phyloP scores from a whole-genome alignment of 345 rosid species.

The Punica granatum region DNA sequence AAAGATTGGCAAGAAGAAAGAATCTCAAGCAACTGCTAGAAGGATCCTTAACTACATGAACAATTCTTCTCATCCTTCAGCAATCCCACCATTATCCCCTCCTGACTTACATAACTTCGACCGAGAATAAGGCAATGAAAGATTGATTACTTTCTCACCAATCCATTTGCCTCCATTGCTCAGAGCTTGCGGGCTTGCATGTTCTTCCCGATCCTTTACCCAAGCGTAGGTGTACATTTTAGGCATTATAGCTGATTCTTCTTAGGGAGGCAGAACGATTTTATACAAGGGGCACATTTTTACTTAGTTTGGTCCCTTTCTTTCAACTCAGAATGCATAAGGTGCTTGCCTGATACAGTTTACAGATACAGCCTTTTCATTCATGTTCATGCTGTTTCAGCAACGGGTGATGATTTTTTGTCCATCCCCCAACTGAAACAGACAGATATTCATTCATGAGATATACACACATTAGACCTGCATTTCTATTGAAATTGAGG shows the following conservation, averaged over 20 bases:
- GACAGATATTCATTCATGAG: not conserved
- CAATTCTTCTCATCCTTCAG: conserved; percentile 19
- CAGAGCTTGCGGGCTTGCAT: conserved; percentile 16
- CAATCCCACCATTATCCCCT: conserved; percentile 61
- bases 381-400: not conserved
- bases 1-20: conserved; percentile 31
- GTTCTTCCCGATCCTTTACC: conserved; percentile 45
- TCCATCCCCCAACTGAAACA: not conserved
- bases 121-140: conserved; percentile 1
- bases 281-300: not conserved
- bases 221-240: conserved; percentile 27
- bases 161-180: conserved; percentile 4
- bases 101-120: conserved; percentile 28
- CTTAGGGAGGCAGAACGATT: not conserved
- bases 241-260: not conserved
- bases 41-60: conserved; percentile 33
- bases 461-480: not conserved
- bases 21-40: conserved; percentile 42
- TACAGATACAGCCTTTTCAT: not conserved
- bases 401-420: not conserved
- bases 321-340: not conserved
- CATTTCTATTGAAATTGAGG: not conserved
- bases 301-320: not conserved
- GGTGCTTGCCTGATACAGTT: not conserved
- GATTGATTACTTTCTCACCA: not conserved